Evolutionary conservation across 139 green algal genomes (phyloP).

Genomic region (Pycnococcus provasolii): DNA sequence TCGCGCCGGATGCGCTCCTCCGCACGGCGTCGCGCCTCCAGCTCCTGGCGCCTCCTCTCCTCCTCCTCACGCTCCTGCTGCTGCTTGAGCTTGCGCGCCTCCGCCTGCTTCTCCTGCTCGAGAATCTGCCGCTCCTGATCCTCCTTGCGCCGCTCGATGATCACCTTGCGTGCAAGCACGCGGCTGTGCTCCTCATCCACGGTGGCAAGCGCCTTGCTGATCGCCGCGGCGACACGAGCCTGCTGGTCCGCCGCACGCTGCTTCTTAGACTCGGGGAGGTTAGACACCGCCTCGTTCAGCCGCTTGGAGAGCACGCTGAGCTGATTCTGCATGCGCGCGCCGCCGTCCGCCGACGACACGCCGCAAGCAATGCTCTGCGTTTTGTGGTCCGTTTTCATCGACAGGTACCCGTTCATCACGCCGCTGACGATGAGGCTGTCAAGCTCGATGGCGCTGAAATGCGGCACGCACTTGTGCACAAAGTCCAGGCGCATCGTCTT

Average conservation of each 20-base stretch:
- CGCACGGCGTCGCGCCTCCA: constrained; percentile 51
- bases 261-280: too few relatives aligned
- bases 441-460: constrained; percentile 39
- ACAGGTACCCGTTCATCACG: constrained; percentile 73
- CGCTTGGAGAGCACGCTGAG: constrained; percentile 41
- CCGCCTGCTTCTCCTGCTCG: constrained; percentile 75
- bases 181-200: constrained; percentile 65
- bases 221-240: not conserved
- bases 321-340: too few relatives aligned
- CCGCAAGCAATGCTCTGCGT: constrained; percentile 51
- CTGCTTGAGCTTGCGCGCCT: constrained; percentile 42
- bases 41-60: constrained; percentile 54
- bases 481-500: constrained; percentile 48
- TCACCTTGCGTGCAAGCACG: constrained; percentile 61
- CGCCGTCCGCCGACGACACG: constrained; percentile 26
- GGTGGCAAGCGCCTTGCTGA: constrained; percentile 34
- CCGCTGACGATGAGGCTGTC: constrained; percentile 84
- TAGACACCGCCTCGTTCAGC: constrained; percentile 35
- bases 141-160: constrained; percentile 96
- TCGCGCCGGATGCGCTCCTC: constrained; percentile 63
- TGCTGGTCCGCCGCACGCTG: not conserved
- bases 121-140: constrained; percentile 66
- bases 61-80: constrained; percentile 49
- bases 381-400: constrained; percentile 72
- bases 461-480: constrained; percentile 44